Percentiles rank a stretch among this genome's conserved stretches.
These are phyloP conservation scores for Colletotrichum lupini DNA, from an alignment of 2,329 filamentous ascomycete genomes.

Conservation along the genomic window DNA sequence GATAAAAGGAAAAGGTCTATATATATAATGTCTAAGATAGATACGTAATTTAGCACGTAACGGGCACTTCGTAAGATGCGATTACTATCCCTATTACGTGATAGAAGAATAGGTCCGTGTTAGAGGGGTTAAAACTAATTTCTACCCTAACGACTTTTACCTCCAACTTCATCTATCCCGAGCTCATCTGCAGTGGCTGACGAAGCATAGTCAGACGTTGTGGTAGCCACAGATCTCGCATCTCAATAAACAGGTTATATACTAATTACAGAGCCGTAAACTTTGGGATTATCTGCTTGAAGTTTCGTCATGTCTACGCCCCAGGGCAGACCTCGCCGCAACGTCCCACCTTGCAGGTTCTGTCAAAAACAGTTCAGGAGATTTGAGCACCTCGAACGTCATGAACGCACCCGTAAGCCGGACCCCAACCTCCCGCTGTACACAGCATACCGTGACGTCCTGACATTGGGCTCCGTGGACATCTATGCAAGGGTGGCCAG, in stretches of 20 bases:
- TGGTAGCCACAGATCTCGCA: not conserved
- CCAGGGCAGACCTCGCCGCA: not conserved
- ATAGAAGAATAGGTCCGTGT: too few species aligned
- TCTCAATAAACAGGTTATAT: not conserved
- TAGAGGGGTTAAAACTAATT: not conserved
- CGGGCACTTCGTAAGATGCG: too few species aligned
- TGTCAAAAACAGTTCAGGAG: conserved; percentile 46
- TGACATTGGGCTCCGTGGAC: too few species aligned
- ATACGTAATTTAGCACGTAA: too few species aligned
- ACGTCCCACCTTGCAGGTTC: conserved; percentile 41
- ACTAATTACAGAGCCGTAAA: not conserved
- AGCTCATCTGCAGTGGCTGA: too few species aligned
- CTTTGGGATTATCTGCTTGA: too few species aligned
- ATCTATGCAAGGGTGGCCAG: too few species aligned
- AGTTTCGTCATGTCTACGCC: not conserved
- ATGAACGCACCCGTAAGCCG: conserved; percentile 44
- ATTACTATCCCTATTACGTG: too few species aligned
- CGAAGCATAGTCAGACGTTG: not conserved
- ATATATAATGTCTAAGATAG: too few species aligned
- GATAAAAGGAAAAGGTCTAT: too few species aligned
- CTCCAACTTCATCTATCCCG: not conserved
- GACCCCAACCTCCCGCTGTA: not conserved
- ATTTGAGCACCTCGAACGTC: conserved; percentile 45
- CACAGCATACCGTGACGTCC: too few species aligned
- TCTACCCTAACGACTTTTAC: not conserved